A percentile compares a stretch with the other conserved stretches of the same genome.
These are phyloP conservation scores for Santalum album DNA, from an alignment of 164 flowering plant genomes.

Conservation along the genomic window DNA sequence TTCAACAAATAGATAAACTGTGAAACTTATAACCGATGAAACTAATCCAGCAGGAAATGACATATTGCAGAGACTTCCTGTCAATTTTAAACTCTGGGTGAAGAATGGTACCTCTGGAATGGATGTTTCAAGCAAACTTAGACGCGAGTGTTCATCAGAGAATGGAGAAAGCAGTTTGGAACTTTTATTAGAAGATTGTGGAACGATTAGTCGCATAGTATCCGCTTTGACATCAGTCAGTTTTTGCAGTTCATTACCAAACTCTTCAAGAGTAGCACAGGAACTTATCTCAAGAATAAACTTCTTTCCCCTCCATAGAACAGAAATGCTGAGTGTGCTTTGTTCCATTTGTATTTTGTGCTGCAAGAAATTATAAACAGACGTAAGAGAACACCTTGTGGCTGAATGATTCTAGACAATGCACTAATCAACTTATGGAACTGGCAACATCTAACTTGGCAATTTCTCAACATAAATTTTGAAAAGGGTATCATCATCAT, in stretches of 20 bases:
- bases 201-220: slow-evolving; percentile 73
- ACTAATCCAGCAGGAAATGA: not conserved
- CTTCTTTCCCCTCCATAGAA: slow-evolving; percentile 66
- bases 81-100: not conserved
- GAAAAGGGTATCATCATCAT: too few relatives aligned
- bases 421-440: too few relatives aligned
- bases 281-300: slow-evolving; percentile 36
- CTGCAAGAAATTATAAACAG: slow-evolving; percentile 19
- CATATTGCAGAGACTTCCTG: not conserved
- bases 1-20: too few relatives aligned
- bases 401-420: not conserved
- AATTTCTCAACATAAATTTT: too few relatives aligned
- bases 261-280: slow-evolving; percentile 45
- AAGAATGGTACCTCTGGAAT: slow-evolving; percentile 41
- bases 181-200: slow-evolving; percentile 31
- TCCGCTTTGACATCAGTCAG: slow-evolving; percentile 65
- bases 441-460: too few relatives aligned
- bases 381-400: not conserved
- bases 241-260: slow-evolving; percentile 59
- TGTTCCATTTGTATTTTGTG: slow-evolving; percentile 28
- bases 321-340: slow-evolving; percentile 17
- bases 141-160: slow-evolving; percentile 59
- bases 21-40: too few relatives aligned
- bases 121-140: slow-evolving; percentile 47
- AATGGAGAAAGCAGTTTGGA: slow-evolving; percentile 71